Base-by-base conservation (phyloP, 2,329 filamentous ascomycete species). In the Colletotrichum sp. region DNA sequence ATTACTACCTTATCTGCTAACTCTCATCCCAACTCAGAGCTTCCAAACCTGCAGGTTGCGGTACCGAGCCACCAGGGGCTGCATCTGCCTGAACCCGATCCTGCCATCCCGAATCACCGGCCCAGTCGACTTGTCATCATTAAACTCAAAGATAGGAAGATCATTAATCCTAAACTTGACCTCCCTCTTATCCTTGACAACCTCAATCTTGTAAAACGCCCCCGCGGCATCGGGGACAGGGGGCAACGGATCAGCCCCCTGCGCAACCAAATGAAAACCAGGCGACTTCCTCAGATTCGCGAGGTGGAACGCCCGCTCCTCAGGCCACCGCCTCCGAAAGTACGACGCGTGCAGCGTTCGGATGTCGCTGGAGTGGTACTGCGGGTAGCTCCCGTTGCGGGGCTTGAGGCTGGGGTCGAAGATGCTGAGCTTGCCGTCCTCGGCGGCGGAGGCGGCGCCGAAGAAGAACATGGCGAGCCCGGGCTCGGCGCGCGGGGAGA, bases 391-490 rank as follows among this genome's bases (percentile, higher is more conserved):
- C n/a, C 78, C 78, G 71, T 81, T 83, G 13, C 82, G 78, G 10
- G 80, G 79, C 60, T 74, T 76, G 1, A 83, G 76, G 32, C 72
- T 70, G 9, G 77, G 76, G 63, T 81, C 80, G 73, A 83, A 83
- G 76, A 83, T 81, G 62, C 68, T 52, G 8, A 68, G 60, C 67
- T 52, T 71, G 76, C 79, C 79, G 39, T 79, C 80, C 16, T 80
- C 80, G 30, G 77, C 76, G 28, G 80, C 76, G 3, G 81, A 78
- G 10, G 80, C 78, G 30, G 81, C 82, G 66, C 81, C 82, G 75
- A 83, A 83, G 78, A 83, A 83, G 77, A 83, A 80, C 80, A 83
- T 83, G 55, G 82, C 82, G 9, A 83, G 79, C 6, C 82, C 82
- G 4, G 82, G 82, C 72, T 83, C 82, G 44, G 79, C 75, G 55